Conservation (phyloP, 164 flowering plant species). For the Cinnamomum chago region DNA sequence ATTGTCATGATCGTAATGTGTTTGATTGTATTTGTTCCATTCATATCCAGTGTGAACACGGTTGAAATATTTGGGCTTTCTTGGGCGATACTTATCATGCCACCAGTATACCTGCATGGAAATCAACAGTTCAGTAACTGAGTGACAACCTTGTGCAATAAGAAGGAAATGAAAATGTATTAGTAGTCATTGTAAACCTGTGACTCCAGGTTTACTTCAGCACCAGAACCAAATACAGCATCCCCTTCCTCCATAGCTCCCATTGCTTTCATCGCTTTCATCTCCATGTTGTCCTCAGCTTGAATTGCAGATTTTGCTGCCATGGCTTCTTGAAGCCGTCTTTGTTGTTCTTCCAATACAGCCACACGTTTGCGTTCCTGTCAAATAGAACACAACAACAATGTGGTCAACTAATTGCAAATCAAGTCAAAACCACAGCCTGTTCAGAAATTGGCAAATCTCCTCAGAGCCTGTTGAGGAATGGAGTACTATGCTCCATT, state of each 20-base stretch:
- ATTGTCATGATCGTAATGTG: conserved; percentile 98
- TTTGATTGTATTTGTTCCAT: conserved; percentile 99
- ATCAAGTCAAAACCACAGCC: too few relatives aligned
- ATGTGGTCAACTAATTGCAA: neutral
- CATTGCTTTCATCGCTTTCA: conserved; percentile 83
- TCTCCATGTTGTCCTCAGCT: conserved; percentile 67
- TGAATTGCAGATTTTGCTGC: conserved; percentile 54
- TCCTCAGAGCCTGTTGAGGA: too few relatives aligned
- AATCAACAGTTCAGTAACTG: neutral
- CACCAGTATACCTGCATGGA: conserved; percentile 93
- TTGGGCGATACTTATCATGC: conserved; percentile 98
- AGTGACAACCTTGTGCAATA: neutral
- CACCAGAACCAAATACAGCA: conserved; percentile 83
- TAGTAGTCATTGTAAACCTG: conserved; percentile 41
- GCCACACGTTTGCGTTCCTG: conserved; percentile 79
- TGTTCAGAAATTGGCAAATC: too few relatives aligned
- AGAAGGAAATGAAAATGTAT: neutral
- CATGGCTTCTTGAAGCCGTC: conserved; percentile 66
- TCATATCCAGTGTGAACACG: conserved; percentile 99
- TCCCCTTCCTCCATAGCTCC: conserved; percentile 97
- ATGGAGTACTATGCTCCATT: too few relatives aligned
- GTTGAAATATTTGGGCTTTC: conserved; percentile 98
- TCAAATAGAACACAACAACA: neutral
- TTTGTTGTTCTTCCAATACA: conserved; percentile 69
- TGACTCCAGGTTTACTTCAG: conserved; percentile 91